Base-by-base conservation (phyloP, 306 rosid genomes). In the Medicago lupulina region DNA sequence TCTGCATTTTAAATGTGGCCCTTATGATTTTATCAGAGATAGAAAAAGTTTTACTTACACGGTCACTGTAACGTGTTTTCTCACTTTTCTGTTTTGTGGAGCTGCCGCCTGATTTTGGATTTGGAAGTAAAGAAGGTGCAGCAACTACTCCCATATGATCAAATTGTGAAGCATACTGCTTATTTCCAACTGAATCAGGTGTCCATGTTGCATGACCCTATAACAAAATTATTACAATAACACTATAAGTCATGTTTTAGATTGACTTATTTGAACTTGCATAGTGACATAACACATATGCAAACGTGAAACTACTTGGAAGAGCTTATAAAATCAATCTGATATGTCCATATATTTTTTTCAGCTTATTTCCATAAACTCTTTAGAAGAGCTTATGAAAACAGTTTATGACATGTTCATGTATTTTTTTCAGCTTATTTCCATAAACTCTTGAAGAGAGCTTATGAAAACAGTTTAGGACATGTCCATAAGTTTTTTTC, bases 1-100 rank as follows among this genome's bases (percentile, higher is more conserved):
- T 69, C 5, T 36, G 50, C 77, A 59, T 70, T 70, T 79, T 10
- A 63, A 73, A 57, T 19, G 8, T 57, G 13, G 28, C 61, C n/a
- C 25, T 4, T 34, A 53, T 54, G 62, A 64, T 50, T 55, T 60
- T 46, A 51, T 50, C 9, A 47, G 34, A 67, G 46, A 44, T 7
- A 46, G 69, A 74, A 47, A 55, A 8, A 41, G 58, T 74, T 87
- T 79, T 18, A 77, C 98, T 88, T 84, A 89, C 98, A 19, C 92
- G 96, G 74, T 93, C 98, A 18, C 82, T 60, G 54, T 13, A 9
- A 40, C 21, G 44, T 9, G 80, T 16, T 88, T 79, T 36, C 12
- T 71, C 65, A 54, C 9, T 18, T 55, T 18, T 84, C 74, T 81
- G 76, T 73, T 53, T 88, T 64, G 84, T 58, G 73, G 70, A 59